These are phyloP conservation scores for Trypanosoma melophagium DNA, from an alignment of 208 protist genomes.

Conservation along the genomic window DNA sequence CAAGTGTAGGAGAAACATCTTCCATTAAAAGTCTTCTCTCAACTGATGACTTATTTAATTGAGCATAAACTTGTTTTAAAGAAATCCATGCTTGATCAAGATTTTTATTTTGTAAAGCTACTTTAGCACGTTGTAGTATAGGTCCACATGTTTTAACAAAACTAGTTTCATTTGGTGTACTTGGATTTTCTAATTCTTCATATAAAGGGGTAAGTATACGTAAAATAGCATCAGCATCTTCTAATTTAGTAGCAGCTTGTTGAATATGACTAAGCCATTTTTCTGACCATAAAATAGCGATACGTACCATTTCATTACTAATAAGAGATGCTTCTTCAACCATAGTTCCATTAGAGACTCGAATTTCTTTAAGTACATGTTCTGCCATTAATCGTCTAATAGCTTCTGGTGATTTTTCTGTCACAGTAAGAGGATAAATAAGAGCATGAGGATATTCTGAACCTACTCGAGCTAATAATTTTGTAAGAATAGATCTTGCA, in stretches of 20 bases:
- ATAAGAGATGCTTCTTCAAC: constrained; percentile 97
- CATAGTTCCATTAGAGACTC: constrained; percentile 68
- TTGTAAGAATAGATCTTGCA: constrained; percentile 92
- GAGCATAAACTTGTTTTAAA: constrained; percentile 84
- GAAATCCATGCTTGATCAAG: constrained; percentile 72
- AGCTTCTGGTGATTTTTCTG: constrained; percentile 85
- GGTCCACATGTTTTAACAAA: constrained; percentile 90
- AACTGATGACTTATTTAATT: constrained; percentile 69
- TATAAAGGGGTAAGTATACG: constrained; percentile 95
- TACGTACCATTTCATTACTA: constrained; percentile 97
- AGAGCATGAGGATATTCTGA: constrained; percentile 98
- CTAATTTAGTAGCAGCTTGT: constrained; percentile 94
- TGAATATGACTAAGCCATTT: constrained; percentile 95
- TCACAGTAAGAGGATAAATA: constrained; percentile 99
- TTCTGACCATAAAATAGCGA: constrained; percentile 97
- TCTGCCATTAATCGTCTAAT: constrained; percentile 78
- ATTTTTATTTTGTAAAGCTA: constrained; percentile 52
- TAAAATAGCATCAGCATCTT: constrained; percentile 91
- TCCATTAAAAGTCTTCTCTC: constrained; percentile 81
- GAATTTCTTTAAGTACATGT: constrained; percentile 78
- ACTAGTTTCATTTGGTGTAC: constrained; percentile 93
- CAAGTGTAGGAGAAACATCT: constrained; percentile 93
- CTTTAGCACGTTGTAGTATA: constrained; percentile 57
- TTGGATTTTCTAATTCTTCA: constrained; percentile 86
- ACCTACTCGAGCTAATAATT: constrained; percentile 95